Conservation (phyloP, 208 protist genomes). For the Cochliopodium minus region DNA sequence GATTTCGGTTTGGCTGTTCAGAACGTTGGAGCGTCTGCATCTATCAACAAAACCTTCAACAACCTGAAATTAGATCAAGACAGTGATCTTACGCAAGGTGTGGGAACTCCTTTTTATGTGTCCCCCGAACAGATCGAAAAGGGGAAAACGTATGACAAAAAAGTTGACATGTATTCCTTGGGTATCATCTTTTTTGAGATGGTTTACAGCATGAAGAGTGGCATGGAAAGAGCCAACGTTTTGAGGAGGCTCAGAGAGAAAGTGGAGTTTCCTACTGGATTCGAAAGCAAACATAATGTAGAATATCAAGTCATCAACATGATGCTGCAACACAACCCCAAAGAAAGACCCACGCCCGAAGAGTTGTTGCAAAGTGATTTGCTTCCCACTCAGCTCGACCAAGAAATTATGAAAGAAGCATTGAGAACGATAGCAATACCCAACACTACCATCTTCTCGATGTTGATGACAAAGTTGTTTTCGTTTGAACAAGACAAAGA, state of each 20-base stretch:
- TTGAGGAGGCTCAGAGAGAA: background rate
- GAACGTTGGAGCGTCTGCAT: background rate
- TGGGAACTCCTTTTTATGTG: constrained; percentile 6
- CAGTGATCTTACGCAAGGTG: background rate
- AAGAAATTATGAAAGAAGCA: too few species aligned
- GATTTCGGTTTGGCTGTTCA: constrained; percentile 11
- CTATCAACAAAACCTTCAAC: background rate
- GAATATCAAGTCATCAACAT: too few species aligned
- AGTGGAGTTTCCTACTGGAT: background rate
- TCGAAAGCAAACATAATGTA: background rate
- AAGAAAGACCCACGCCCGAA: too few species aligned
- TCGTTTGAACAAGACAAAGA: too few species aligned
- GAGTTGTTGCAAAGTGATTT: too few species aligned
- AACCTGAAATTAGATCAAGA: background rate
- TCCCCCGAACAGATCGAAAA: constrained; percentile 2
- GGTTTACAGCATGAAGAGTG: background rate
- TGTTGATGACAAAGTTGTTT: too few species aligned
- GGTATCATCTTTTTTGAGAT: constrained; percentile 13
- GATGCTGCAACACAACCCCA: too few species aligned
- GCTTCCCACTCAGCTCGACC: too few species aligned
- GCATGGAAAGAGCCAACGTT: background rate
- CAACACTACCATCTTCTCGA: too few species aligned
- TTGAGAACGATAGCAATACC: too few species aligned
- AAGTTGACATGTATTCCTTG: background rate
- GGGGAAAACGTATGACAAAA: background rate